Evolutionary conservation across 129 eudicot genomes (phyloP).

Genomic region (Solidago caesia): DNA sequence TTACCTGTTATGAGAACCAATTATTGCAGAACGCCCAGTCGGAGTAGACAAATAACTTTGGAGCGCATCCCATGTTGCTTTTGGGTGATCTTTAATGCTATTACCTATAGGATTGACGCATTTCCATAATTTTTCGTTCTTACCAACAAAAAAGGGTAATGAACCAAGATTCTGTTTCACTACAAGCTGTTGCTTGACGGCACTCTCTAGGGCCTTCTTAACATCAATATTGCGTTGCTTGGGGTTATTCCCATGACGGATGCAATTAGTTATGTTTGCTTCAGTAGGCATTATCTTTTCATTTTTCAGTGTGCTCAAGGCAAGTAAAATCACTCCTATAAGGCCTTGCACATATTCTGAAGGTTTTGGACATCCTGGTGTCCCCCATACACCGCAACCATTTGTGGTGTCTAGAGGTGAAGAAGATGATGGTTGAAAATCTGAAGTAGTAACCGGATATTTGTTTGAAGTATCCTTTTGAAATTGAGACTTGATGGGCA

Average conservation of each 20-base stretch:
- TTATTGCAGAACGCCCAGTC: conserved; percentile 65
- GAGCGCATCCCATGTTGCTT: conserved; percentile 73
- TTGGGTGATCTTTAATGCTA: conserved; percentile 53
- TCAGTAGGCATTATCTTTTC: conserved; percentile 88
- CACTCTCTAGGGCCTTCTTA: conserved; percentile 78
- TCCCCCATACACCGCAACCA: conserved; percentile 61
- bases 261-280: conserved; percentile 76
- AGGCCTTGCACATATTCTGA: conserved; percentile 77
- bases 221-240: conserved; percentile 73
- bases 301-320: conserved; percentile 70
- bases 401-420: conserved; percentile 35
- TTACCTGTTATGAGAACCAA: conserved; percentile 71
- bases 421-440: conserved; percentile 39
- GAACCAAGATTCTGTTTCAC: conserved; percentile 51
- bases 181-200: conserved; percentile 78
- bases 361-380: conserved; percentile 75
- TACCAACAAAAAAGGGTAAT: conserved; percentile 58
- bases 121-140: conserved; percentile 74
- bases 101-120: conserved; percentile 73
- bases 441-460: conserved; percentile 35
- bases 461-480: conserved; percentile 36
- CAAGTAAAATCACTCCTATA: conserved; percentile 71
- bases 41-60: conserved; percentile 59
- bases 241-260: conserved; percentile 57
- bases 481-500: conserved; percentile 35